Percentiles rank a stretch among this genome's conserved stretches.
Conservation (phyloP, 257 asterid species). For the Salvia hispanica region DNA sequence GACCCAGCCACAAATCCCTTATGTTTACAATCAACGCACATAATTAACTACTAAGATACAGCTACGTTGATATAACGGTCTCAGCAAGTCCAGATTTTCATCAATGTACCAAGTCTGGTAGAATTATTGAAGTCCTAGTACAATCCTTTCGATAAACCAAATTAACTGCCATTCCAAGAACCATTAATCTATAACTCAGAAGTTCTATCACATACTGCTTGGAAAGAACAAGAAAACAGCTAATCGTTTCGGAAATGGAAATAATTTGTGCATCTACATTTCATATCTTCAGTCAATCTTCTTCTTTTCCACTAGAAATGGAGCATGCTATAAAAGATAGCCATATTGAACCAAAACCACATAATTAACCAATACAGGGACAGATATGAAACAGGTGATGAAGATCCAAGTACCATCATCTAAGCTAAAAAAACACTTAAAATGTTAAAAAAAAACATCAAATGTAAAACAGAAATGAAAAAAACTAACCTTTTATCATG, state of each 20-base stretch:
- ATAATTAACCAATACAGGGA: constrained; percentile 14
- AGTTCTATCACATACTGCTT: background rate
- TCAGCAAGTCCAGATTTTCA: too few relatives aligned
- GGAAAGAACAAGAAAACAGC: constrained; percentile 2
- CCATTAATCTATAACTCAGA: background rate
- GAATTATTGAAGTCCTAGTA: background rate
- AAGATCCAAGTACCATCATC: too few relatives aligned
- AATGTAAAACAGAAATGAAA: background rate
- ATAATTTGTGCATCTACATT: background rate
- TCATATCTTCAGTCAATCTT: background rate
- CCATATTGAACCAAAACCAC: constrained; percentile 3
- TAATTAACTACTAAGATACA: background rate
- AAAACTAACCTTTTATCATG: constrained; percentile 29
- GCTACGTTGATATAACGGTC: too few relatives aligned
- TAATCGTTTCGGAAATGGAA: background rate
- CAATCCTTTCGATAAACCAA: background rate
- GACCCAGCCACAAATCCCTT: too few relatives aligned
- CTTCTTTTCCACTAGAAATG: too few relatives aligned
- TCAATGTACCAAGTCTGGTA: background rate
- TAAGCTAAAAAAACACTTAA: background rate
- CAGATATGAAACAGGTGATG: constrained; percentile 1
- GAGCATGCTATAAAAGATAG: too few relatives aligned
- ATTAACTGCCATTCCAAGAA: background rate
- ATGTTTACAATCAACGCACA: background rate
- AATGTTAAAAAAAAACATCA: background rate